A percentile compares a stretch with the other conserved stretches of the same genome.
phyloP scores from a whole-genome alignment of 129 eudicot genomes.

The Heracleum sosnowskyi region DNA sequence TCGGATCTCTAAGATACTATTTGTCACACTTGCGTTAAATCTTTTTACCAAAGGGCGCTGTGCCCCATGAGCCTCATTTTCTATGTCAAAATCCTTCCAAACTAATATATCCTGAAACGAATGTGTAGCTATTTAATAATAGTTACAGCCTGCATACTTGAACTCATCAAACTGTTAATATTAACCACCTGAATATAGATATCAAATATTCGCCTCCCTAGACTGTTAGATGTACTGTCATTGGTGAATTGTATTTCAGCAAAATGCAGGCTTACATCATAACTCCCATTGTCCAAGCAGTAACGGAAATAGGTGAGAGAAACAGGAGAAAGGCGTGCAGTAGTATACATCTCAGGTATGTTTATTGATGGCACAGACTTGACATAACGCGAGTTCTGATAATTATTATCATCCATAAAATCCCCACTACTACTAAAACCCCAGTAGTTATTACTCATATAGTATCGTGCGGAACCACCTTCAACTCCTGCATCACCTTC shows the following conservation, averaged over 20 bases:
- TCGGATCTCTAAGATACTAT: conserved; percentile 62
- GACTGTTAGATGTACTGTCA: conserved; percentile 49
- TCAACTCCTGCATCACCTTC: conserved; percentile 66
- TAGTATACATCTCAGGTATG: conserved; percentile 45
- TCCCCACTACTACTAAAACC: conserved; percentile 90
- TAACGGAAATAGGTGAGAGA: conserved; percentile 67
- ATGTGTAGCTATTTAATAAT: background rate
- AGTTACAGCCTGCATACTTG: background rate
- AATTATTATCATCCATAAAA: conserved; percentile 68
- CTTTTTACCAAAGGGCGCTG: conserved; percentile 28
- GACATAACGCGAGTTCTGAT: conserved; percentile 39
- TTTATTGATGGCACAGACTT: conserved; percentile 26
- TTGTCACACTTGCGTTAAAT: conserved; percentile 44
- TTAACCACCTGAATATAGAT: conserved; percentile 73
- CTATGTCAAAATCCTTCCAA: conserved; percentile 48
- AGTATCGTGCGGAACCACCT: conserved; percentile 55
- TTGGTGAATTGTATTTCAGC: conserved; percentile 65
- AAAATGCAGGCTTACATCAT: conserved; percentile 64
- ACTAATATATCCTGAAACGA: conserved; percentile 46
- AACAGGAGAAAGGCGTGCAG: conserved; percentile 74
- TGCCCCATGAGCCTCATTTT: conserved; percentile 55
- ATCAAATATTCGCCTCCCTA: conserved; percentile 78
- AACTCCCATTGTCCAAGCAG: conserved; percentile 84
- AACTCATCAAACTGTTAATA: background rate
- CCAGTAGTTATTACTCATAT: conserved; percentile 35